Evolutionary conservation across 306 rosid genomes (phyloP).

Genomic region (Vigna mungo): DNA sequence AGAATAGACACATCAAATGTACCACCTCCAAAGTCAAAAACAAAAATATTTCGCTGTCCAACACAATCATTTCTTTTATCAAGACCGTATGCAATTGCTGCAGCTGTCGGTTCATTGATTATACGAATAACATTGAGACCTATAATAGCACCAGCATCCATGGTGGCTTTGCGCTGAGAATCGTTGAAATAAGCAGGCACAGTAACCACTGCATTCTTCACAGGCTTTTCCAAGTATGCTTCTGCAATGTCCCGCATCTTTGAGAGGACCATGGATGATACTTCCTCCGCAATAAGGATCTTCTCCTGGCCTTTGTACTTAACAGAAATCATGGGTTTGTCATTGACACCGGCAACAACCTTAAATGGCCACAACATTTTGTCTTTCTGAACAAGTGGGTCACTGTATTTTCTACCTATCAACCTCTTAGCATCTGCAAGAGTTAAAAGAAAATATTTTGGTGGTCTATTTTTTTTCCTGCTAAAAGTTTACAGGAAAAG

Average conservation of each 20-base stretch:
- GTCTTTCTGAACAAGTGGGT: slow-evolving; percentile 33
- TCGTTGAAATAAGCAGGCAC: slow-evolving; percentile 62
- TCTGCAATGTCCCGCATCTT: neutral
- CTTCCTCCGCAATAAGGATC: neutral
- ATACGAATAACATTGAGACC: slow-evolving; percentile 35
- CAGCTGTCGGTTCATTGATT: slow-evolving; percentile 29
- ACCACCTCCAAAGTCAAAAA: slow-evolving; percentile 41
- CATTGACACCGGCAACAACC: slow-evolving; percentile 47
- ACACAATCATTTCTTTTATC: neutral
- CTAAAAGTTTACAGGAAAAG: neutral
- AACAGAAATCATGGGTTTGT: slow-evolving; percentile 58
- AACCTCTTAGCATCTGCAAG: slow-evolving; percentile 59
- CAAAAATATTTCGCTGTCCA: slow-evolving; percentile 9
- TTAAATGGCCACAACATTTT: slow-evolving; percentile 58
- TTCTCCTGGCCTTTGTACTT: slow-evolving; percentile 42
- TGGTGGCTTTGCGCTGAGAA: slow-evolving; percentile 16
- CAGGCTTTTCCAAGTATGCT: neutral
- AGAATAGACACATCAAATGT: slow-evolving; percentile 39
- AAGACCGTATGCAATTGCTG: slow-evolving; percentile 35
- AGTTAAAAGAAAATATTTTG: neutral
- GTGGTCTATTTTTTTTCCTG: neutral
- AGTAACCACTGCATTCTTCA: slow-evolving; percentile 41
- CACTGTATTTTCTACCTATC: slow-evolving; percentile 55
- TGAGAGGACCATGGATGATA: neutral
- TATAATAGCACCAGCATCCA: slow-evolving; percentile 34